These are phyloP conservation scores for Solanum bulbocastanum DNA, from an alignment of 257 asterid genomes.

Conservation along the genomic window DNA sequence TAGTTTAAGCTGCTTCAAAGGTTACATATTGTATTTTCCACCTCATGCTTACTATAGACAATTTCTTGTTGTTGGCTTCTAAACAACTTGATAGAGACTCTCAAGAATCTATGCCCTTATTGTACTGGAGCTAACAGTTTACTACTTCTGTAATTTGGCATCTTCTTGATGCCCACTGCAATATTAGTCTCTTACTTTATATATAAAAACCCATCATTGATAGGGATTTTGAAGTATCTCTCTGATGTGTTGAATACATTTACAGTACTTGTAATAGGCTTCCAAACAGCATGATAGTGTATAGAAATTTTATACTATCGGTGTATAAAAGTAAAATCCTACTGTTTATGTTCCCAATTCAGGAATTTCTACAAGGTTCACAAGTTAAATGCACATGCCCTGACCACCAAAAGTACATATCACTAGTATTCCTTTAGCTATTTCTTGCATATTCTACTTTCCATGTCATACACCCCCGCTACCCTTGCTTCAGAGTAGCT, in stretches of 20 bases:
- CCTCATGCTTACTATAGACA: neutral
- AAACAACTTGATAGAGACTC: neutral
- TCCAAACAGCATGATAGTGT: neutral
- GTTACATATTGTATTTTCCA: neutral
- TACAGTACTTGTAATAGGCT: neutral
- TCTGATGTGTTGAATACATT: neutral
- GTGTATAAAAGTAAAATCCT: neutral
- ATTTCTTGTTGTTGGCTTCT: neutral
- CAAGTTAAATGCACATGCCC: neutral
- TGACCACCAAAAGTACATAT: neutral
- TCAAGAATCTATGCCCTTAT: neutral
- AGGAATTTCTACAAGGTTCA: neutral
- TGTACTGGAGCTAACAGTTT: neutral
- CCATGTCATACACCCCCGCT: neutral
- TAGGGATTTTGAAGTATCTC: neutral
- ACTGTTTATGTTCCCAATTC: neutral
- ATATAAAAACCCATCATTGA: neutral
- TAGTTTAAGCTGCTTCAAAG: neutral
- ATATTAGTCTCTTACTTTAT: neutral
- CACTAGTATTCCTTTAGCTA: neutral
- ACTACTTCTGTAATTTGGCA: neutral
- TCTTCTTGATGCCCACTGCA: neutral
- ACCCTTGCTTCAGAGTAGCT: too few relatives aligned
- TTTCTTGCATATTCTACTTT: neutral
- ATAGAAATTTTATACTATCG: neutral